These are phyloP conservation scores for Colletotrichum sidae DNA, from an alignment of 2,329 filamentous ascomycete genomes.

Conservation along the genomic window DNA sequence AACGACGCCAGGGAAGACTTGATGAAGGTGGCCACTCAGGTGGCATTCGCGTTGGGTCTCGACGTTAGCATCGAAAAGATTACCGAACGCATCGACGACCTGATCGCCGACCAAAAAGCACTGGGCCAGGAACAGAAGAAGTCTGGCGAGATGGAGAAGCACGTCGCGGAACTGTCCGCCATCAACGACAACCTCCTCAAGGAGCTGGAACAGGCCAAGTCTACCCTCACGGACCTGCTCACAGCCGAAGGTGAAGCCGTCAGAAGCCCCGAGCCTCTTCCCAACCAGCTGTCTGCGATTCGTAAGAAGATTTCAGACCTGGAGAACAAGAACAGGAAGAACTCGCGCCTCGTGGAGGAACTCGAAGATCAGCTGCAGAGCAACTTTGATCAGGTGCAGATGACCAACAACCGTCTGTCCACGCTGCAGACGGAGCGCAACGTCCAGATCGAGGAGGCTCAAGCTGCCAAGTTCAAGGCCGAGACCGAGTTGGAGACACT, in stretches of 20 bases:
- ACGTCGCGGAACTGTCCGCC: conserved; percentile 65
- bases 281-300: conserved; percentile 69
- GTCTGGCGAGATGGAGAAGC: conserved; percentile 65
- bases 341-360: conserved; percentile 91
- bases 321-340: conserved; percentile 84
- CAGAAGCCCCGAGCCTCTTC: conserved; percentile 59
- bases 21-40: conserved; percentile 71
- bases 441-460: conserved; percentile 82
- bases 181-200: conserved; percentile 71
- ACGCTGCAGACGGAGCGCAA: conserved; percentile 81
- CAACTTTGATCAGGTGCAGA: conserved; percentile 94
- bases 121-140: conserved; percentile 70
- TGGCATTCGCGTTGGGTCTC: conserved; percentile 69
- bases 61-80: conserved; percentile 77
- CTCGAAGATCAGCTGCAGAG: conserved; percentile 95
- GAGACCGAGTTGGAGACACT: conserved; percentile 77
- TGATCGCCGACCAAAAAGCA: conserved; percentile 69
- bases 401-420: conserved; percentile 86
- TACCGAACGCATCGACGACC: conserved; percentile 68
- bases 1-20: conserved; percentile 74
- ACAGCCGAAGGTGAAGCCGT: conserved; percentile 59
- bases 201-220: conserved; percentile 72
- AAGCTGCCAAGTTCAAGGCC: conserved; percentile 69
- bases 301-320: conserved; percentile 74
- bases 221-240: conserved; percentile 64